Conservation (phyloP, 2,329 filamentous ascomycete species). For the Colletotrichum tabaci region DNA sequence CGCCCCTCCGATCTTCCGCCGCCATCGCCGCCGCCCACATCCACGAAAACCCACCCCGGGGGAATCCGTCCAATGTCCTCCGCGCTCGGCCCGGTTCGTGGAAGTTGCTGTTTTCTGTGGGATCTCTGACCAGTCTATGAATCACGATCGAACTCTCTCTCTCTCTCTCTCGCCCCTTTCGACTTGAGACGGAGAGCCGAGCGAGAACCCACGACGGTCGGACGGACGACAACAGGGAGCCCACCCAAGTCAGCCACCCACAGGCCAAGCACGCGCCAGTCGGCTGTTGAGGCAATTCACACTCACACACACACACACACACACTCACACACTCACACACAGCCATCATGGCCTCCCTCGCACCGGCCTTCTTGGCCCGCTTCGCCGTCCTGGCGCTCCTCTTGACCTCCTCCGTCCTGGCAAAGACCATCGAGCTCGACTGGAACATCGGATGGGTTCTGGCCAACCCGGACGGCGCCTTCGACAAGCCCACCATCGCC, state of each 20-base stretch:
- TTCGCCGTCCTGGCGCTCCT: slow-evolving; percentile 25
- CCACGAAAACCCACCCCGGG: not conserved
- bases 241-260: not conserved
- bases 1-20: not conserved
- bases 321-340: not conserved
- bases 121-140: slow-evolving; percentile 6
- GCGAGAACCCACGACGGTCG: slow-evolving; percentile 4
- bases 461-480: slow-evolving; percentile 72
- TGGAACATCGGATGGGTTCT: slow-evolving; percentile 75
- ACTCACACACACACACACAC: not conserved
- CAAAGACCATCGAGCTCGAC: slow-evolving; percentile 65
- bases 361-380: slow-evolving; percentile 24
- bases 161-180: too few species aligned
- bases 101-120: slow-evolving; percentile 23
- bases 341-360: slow-evolving; percentile 28
- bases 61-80: slow-evolving; percentile 22
- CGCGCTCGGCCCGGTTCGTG: slow-evolving; percentile 33
- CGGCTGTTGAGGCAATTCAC: not conserved
- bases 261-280: too few species aligned
- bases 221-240: not conserved
- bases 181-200: not conserved
- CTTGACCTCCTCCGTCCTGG: slow-evolving; percentile 11
- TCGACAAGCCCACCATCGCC: slow-evolving; percentile 71
- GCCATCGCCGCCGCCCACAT: not conserved
- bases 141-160: slow-evolving; percentile 13